Conservation (phyloP, 2,329 filamentous ascomycete species). For the Leptographium flavum region DNA sequence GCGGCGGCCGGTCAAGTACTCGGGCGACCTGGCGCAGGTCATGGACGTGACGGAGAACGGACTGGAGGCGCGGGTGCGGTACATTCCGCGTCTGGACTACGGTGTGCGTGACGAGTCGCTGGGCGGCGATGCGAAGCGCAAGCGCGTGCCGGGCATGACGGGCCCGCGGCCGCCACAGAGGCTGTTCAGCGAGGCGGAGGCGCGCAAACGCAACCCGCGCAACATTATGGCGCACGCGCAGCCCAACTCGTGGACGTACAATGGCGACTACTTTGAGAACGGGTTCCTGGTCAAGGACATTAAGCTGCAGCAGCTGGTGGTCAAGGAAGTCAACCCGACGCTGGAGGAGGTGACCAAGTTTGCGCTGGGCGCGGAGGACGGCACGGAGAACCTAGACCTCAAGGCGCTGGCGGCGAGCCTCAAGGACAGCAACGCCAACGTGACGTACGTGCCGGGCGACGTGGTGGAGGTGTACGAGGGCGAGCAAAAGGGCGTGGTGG, state of each 20-base stretch:
- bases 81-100: constrained; percentile 87
- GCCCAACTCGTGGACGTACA: constrained; percentile 71
- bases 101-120: constrained; percentile 64
- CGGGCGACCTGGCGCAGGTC: constrained; percentile 81
- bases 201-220: constrained; percentile 69
- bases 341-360: constrained; percentile 95
- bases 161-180: constrained; percentile 70
- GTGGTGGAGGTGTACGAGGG: constrained; percentile 94
- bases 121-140: constrained; percentile 58
- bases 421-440: constrained; percentile 67
- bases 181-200: constrained; percentile 85
- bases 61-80: constrained; percentile 69
- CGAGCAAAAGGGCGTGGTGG: constrained; percentile 83
- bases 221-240: constrained; percentile 53
- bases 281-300: constrained; percentile 91
- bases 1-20: constrained; percentile 64
- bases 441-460: constrained; percentile 82
- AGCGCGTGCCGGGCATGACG: constrained; percentile 46
- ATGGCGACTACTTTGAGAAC: constrained; percentile 79
- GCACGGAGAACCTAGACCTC: constrained; percentile 84
- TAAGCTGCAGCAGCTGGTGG: constrained; percentile 73
- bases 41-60: constrained; percentile 88
- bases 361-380: constrained; percentile 75
- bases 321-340: constrained; percentile 82
- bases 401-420: constrained; percentile 80